Evolutionary conservation across 257 asterid species (phyloP).

Genomic region (Gentiana straminea): DNA sequence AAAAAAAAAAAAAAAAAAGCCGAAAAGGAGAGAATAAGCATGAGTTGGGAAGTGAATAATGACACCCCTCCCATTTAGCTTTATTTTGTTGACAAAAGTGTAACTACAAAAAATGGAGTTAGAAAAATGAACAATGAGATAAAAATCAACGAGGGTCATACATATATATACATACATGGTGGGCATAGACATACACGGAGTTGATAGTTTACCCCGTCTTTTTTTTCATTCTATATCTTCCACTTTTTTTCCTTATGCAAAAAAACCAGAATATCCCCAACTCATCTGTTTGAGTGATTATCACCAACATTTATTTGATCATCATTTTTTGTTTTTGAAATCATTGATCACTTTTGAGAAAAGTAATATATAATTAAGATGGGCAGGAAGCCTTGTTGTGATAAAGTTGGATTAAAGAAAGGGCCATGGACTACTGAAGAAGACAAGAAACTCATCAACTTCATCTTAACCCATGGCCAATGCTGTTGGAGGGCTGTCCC

Average conservation of each 20-base stretch:
- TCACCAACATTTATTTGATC: not conserved
- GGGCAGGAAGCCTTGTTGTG: constrained; percentile 98
- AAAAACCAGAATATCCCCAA: not conserved
- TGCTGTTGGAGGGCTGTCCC: constrained; percentile 99
- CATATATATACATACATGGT: too few species aligned
- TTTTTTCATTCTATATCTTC: constrained; percentile 1
- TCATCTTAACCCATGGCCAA: constrained; percentile 83
- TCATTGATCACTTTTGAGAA: not conserved
- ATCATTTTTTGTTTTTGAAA: not conserved
- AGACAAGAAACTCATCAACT: constrained; percentile 70
- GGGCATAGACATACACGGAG: not conserved
- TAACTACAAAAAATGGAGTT: too few species aligned
- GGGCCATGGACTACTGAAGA: constrained; percentile 98
- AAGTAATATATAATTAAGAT: constrained; percentile 9
- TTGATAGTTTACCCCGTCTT: constrained; percentile 2
- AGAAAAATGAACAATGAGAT: too few species aligned
- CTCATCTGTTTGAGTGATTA: not conserved
- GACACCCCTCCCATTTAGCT: too few species aligned
- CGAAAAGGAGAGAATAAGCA: too few species aligned
- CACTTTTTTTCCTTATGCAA: not conserved
- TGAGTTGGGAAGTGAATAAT: too few species aligned
- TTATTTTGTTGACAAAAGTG: too few species aligned
- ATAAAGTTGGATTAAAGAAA: constrained; percentile 81
- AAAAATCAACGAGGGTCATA: too few species aligned
- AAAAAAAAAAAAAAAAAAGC: too few species aligned